Base-by-base conservation (phyloP, 805 yeast species). In the Kluyveromyces siamensis region DNA sequence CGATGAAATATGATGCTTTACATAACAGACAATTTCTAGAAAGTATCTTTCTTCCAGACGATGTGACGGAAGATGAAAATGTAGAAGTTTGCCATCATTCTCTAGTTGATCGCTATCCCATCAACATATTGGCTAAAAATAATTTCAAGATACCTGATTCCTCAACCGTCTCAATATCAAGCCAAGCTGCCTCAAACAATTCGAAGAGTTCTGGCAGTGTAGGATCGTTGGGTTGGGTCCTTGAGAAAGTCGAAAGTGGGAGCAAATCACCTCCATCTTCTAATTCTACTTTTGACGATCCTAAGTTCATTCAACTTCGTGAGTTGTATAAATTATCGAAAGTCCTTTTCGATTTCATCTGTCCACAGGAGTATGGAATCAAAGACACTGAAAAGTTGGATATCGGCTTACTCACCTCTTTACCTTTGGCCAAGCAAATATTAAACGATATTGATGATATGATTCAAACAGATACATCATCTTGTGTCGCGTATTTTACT, bases 291-390 rank as follows among this genome's bases (percentile, higher is more conserved):
- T 90, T 90, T 66, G 96, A 87, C 61, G 84, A 84, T 53, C 81
- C 87, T 1, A 82, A 84, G 47, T 90, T 77, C 65, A 84, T 84
- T 33, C 77, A 87, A 53, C 73, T 93, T 50, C 75, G 98, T 55
- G 99, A 93, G 63, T 75, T 93, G 46, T 93, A 90, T 64, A 75
- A 91, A 53, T 73, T 93, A 48, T 87, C 96, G 0, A 95, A 93
- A 65, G 96, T 93, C 7, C 70, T 93, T 53, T 93, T 93, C 70
- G 99, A 93, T 68, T 93, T 91, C 62, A 89, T 93, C 44, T 93
- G 98, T 68, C 99, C 99, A 9, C 98, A 93, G 66, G 99, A 93
- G 63, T 93, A 93, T 63, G 99, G 99, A 54, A 93, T 93, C 57
- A 88, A 90, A 55, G 96, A 89, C 61, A 83, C 84, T 59, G 99